These are phyloP conservation scores for Lachancea cidri DNA, from an alignment of 805 yeast genomes.

Conservation along the genomic window DNA sequence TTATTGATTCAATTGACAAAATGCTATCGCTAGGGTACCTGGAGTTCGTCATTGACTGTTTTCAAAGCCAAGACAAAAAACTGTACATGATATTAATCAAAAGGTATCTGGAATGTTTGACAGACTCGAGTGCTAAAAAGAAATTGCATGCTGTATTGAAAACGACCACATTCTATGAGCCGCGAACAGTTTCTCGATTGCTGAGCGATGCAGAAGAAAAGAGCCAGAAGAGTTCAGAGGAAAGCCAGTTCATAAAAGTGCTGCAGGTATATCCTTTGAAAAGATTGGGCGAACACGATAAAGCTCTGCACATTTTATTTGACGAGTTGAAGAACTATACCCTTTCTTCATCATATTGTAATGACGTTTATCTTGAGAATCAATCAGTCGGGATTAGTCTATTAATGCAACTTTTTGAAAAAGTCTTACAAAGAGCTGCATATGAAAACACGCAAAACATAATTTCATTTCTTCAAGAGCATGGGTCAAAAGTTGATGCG, in stretches of 20 bases:
- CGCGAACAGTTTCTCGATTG: conserved; percentile 32
- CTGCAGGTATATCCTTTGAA: conserved; percentile 51
- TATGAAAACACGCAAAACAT: conserved; percentile 11
- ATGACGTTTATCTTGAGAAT: conserved; percentile 39
- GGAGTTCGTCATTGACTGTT: conserved; percentile 43
- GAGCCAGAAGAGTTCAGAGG: conserved; percentile 5
- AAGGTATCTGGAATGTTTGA: conserved; percentile 37
- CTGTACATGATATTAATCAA: conserved; percentile 43
- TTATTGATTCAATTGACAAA: conserved; percentile 33
- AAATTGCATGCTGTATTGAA: conserved; percentile 36
- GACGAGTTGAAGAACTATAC: conserved; percentile 50
- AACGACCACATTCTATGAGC: conserved; percentile 35
- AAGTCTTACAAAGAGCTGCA: conserved; percentile 33
- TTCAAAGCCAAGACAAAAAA: conserved; percentile 33
- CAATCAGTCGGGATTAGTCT: conserved; percentile 37
- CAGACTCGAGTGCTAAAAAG: conserved; percentile 14
- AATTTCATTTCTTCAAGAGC: conserved; percentile 23
- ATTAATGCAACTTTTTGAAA: conserved; percentile 37
- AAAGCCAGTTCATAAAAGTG: conserved; percentile 11
- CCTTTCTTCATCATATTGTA: conserved; percentile 59
- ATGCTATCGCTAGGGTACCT: conserved; percentile 43
- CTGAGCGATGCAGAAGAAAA: conserved; percentile 11
- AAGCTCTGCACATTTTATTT: conserved; percentile 57
- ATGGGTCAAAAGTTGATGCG: conserved; percentile 19
- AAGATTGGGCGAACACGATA: conserved; percentile 54